phyloP scores from a whole-genome alignment of 495 filamentous ascomycete species.

The Aspergillus panamensis region DNA sequence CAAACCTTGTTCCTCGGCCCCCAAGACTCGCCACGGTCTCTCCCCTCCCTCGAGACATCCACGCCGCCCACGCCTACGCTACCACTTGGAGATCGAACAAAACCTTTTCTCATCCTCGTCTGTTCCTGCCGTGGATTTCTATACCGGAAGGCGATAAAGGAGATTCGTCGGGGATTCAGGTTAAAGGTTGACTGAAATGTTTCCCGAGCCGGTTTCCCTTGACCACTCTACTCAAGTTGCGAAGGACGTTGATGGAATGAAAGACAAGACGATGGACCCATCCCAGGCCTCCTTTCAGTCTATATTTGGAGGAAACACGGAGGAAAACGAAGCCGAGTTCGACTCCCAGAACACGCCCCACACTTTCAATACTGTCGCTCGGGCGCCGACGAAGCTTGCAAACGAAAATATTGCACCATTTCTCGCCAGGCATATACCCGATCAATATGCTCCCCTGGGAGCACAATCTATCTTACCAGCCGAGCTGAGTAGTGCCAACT shows the following conservation, averaged over 20 bases:
- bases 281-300: conserved; percentile 20
- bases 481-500: conserved; percentile 54
- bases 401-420: conserved; percentile 70
- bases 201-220: not conserved
- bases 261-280: not conserved
- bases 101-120: not conserved
- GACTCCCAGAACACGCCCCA: conserved; percentile 23
- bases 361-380: conserved; percentile 22
- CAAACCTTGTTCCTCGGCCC: not conserved
- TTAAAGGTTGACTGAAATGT: not conserved
- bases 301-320: conserved; percentile 22
- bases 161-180: not conserved
- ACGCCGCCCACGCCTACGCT: too few relatives aligned
- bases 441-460: conserved; percentile 69
- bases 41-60: not conserved
- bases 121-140: not conserved
- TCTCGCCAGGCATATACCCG: conserved; percentile 78
- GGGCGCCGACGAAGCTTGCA: conserved; percentile 45
- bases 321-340: conserved; percentile 22
- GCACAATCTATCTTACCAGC: conserved; percentile 29
- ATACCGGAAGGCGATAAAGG: not conserved
- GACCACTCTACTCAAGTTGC: not conserved
- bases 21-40: not conserved
- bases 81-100: not conserved
- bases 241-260: conserved; percentile 8